Percentiles rank a stretch among this genome's conserved stretches.
phyloP scores from a whole-genome alignment of 2,329 filamentous ascomycete genomes.

The Tolypocladium tropicale region DNA sequence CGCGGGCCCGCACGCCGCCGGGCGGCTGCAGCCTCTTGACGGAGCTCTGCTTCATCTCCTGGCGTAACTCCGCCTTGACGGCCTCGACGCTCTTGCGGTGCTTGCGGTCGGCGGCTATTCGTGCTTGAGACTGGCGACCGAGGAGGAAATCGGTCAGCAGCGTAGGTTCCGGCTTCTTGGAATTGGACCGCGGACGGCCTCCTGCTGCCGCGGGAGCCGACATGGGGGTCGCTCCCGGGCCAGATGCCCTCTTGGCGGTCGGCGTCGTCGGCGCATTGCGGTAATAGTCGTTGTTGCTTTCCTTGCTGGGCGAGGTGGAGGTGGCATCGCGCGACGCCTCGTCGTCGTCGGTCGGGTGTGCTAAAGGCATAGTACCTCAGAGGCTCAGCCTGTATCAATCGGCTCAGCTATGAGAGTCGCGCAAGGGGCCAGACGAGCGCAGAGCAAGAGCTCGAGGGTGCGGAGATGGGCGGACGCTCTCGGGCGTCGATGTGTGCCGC shows the following conservation, averaged over 20 bases:
- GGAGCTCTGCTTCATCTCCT: constrained; percentile 48
- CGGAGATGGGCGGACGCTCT: background rate
- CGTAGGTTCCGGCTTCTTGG: constrained; percentile 31
- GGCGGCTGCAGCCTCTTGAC: constrained; percentile 51
- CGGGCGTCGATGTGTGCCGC: background rate
- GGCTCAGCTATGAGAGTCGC: constrained; percentile 4
- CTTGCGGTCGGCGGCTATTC: constrained; percentile 38
- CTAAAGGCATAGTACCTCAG: constrained; percentile 11
- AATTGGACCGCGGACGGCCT: constrained; percentile 22
- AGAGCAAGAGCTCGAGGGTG: background rate
- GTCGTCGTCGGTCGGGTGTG: constrained; percentile 10
- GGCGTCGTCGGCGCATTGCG: constrained; percentile 2
- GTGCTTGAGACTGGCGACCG: constrained; percentile 45
- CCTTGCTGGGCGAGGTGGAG: constrained; percentile 3
- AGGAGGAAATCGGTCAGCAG: constrained; percentile 48
- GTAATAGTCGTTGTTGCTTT: background rate
- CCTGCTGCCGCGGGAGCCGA: constrained; percentile 29
- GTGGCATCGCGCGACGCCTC: constrained; percentile 6
- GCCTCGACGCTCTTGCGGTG: constrained; percentile 49
- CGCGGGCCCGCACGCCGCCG: constrained; percentile 63
- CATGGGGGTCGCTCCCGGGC: constrained; percentile 23
- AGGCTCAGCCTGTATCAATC: constrained; percentile 2
- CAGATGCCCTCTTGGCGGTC: constrained; percentile 6
- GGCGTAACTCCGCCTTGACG: constrained; percentile 40
- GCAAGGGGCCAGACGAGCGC: background rate